These are phyloP conservation scores for Petrea volubilis DNA, from an alignment of 257 asterid genomes.

Conservation along the genomic window DNA sequence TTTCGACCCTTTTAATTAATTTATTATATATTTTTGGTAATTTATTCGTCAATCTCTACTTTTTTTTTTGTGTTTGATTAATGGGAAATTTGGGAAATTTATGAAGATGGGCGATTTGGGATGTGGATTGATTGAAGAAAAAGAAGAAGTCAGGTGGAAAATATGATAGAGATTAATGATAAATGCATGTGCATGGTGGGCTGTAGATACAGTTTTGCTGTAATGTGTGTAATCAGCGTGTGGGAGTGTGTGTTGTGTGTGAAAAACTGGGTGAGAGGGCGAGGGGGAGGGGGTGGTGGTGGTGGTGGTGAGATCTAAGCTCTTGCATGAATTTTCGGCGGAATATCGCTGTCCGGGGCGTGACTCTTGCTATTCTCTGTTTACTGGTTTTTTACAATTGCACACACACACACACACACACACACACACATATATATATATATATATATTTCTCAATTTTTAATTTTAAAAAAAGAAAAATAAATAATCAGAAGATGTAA, in stretches of 20 bases:
- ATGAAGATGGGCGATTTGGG: conserved; percentile 27
- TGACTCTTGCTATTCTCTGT: conserved; percentile 40
- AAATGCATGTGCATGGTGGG: conserved; percentile 36
- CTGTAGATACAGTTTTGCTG: not conserved
- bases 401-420: too few species aligned
- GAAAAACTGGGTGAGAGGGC: conserved; percentile 42
- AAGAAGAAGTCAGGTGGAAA: conserved; percentile 7
- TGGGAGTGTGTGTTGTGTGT: conserved; percentile 48
- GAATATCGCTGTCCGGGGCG: conserved; percentile 40
- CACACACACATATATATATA: too few species aligned
- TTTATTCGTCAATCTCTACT: too few species aligned
- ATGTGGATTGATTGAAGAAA: not conserved
- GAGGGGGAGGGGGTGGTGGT: not conserved
- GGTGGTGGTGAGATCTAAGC: conserved; percentile 34
- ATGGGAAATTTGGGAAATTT: not conserved
- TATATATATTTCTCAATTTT: too few species aligned
- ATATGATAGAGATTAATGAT: conserved; percentile 7
- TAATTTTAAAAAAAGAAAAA: too few species aligned
- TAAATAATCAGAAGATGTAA: conserved; percentile 6
- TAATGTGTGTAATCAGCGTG: conserved; percentile 19
- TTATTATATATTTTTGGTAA: not conserved
- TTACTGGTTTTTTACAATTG: not conserved
- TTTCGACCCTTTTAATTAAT: not conserved
- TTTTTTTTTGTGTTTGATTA: not conserved
- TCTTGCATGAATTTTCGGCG: conserved; percentile 75